Percentiles rank a stretch among this genome's conserved stretches.
phyloP scores from a whole-genome alignment of 208 protist genomes.

The Wallacemonas sp. region DNA sequence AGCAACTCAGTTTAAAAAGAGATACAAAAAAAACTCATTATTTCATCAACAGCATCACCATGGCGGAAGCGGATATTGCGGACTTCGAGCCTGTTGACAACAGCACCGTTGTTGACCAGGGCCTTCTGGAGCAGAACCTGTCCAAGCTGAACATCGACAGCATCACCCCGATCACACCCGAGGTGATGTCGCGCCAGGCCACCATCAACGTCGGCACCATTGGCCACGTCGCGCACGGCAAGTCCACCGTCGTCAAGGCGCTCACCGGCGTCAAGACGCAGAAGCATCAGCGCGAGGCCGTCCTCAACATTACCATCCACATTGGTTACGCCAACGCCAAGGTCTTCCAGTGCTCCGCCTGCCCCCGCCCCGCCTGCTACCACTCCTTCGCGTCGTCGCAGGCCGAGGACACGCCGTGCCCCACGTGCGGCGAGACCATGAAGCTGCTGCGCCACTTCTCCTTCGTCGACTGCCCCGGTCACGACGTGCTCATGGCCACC shows the following conservation, averaged over 20 bases:
- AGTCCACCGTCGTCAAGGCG: slow-evolving; percentile 99
- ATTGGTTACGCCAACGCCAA: slow-evolving; percentile 99
- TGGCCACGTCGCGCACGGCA: slow-evolving; percentile 99
- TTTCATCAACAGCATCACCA: slow-evolving; percentile 5
- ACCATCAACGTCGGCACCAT: slow-evolving; percentile 99
- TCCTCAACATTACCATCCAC: slow-evolving; percentile 99
- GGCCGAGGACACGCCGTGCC: slow-evolving; percentile 87
- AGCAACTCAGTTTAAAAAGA: slow-evolving; percentile 14
- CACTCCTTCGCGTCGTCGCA: slow-evolving; percentile 85
- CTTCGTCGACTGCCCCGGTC: slow-evolving; percentile 99
- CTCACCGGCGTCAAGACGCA: slow-evolving; percentile 99
- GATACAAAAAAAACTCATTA: slow-evolving; percentile 20
- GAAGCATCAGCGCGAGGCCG: slow-evolving; percentile 98
- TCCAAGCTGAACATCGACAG: slow-evolving; percentile 61
- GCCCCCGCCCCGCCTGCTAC: slow-evolving; percentile 94
- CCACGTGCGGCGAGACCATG: slow-evolving; percentile 63
- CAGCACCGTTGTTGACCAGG: slow-evolving; percentile 7
- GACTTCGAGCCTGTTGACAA: slow-evolving; percentile 15
- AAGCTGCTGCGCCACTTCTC: slow-evolving; percentile 95
- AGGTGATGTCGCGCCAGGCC: slow-evolving; percentile 99
- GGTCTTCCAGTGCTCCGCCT: slow-evolving; percentile 91
- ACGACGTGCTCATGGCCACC: slow-evolving; percentile 99
- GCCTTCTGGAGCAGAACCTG: slow-evolving; percentile 4
- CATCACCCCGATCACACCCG: slow-evolving; percentile 94
- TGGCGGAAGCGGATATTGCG: slow-evolving; percentile 17